Conservation (phyloP, 495 filamentous ascomycete genomes). For the Filosporella fistucella region DNA sequence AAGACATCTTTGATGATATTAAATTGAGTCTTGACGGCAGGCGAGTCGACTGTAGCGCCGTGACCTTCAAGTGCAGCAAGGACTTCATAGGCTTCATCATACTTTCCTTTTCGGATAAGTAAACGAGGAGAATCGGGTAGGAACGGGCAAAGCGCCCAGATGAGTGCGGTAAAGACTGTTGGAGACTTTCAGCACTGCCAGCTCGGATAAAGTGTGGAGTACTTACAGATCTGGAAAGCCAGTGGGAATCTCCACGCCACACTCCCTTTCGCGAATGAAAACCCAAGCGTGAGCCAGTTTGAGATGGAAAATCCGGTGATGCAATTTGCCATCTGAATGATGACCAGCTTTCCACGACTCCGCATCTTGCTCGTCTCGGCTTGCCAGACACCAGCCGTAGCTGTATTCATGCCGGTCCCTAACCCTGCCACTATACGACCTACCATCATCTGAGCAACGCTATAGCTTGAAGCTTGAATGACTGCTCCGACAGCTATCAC, state of each 20-base stretch:
- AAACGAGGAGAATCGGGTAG: too few species aligned
- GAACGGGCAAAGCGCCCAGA: too few species aligned
- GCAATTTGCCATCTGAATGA: conserved; percentile 6
- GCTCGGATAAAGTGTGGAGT: too few species aligned
- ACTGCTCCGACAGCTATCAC: conserved; percentile 26
- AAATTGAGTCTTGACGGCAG: conserved; percentile 45
- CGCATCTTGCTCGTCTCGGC: conserved; percentile 9
- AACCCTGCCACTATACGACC: conserved; percentile 48
- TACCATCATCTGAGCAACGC: conserved; percentile 46
- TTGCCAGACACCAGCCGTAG: conserved; percentile 23
- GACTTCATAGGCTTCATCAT: conserved; percentile 63
- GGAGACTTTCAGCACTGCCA: too few species aligned
- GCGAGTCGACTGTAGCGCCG: conserved; percentile 45
- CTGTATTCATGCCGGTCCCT: conserved; percentile 37
- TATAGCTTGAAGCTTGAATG: conserved; percentile 40
- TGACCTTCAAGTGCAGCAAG: conserved; percentile 60
- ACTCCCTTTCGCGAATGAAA: conserved; percentile 68
- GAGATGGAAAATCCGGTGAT: conserved; percentile 45
- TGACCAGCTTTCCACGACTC: conserved; percentile 13
- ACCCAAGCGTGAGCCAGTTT: conserved; percentile 77
- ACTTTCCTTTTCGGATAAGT: conserved; percentile 59
- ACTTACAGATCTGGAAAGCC: conserved; percentile 12
- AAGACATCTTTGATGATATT: conserved; percentile 43
- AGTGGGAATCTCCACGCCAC: conserved; percentile 28
- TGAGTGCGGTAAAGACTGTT: too few species aligned